phyloP scores from a whole-genome alignment of 2,329 filamentous ascomycete genomes.

The Sphaerulina populicola region DNA sequence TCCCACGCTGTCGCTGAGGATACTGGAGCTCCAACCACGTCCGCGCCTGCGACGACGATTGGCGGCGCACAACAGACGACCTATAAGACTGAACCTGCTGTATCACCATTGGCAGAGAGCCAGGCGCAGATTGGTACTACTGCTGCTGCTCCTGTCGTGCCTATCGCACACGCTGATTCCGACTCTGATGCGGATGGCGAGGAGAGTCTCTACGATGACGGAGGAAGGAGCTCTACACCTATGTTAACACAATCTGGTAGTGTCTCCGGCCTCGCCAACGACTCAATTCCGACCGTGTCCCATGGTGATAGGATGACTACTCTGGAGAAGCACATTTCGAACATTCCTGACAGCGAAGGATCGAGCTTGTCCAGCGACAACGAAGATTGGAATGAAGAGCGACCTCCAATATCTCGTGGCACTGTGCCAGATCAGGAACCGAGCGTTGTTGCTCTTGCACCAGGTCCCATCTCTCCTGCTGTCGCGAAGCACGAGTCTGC shows the following conservation, averaged over 20 bases:
- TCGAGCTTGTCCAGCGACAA: slow-evolving; percentile 8
- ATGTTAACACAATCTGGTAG: slow-evolving; percentile 15
- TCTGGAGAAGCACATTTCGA: slow-evolving; percentile 30
- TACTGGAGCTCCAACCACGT: not conserved
- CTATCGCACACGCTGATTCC: slow-evolving; percentile 4
- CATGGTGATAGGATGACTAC: slow-evolving; percentile 17
- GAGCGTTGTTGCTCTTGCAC: not conserved
- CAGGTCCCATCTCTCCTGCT: not conserved
- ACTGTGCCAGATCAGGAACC: not conserved
- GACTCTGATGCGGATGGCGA: slow-evolving; percentile 7
- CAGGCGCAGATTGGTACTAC: slow-evolving; percentile 1
- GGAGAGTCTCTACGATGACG: slow-evolving; percentile 2
- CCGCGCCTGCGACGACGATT: not conserved
- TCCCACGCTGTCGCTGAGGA: slow-evolving; percentile 7
- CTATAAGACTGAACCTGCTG: not conserved
- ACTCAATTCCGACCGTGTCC: not conserved
- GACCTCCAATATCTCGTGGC: not conserved
- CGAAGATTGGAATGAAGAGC: slow-evolving; percentile 18
- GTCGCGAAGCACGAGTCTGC: not conserved
- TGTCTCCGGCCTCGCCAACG: slow-evolving; percentile 7
- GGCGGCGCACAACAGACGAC: not conserved
- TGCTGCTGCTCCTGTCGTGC: not conserved
- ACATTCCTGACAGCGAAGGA: slow-evolving; percentile 25
- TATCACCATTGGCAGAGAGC: slow-evolving; percentile 3
- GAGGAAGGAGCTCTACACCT: slow-evolving; percentile 3